phyloP scores from a whole-genome alignment of 2,329 filamentous ascomycete genomes.

The Metarhizium guizhouense region DNA sequence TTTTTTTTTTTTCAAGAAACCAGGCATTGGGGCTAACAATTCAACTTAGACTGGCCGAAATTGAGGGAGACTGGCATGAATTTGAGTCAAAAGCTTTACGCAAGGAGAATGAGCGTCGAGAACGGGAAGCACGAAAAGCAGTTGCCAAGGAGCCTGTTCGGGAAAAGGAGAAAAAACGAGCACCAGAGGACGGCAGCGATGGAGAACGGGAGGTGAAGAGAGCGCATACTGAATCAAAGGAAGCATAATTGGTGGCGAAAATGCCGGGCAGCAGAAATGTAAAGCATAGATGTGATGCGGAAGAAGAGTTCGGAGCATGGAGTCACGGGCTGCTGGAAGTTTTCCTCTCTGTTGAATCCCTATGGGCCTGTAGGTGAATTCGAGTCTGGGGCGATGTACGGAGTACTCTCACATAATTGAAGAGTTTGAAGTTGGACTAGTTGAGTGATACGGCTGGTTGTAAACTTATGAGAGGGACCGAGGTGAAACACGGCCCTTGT shows the following conservation, averaged over 20 bases:
- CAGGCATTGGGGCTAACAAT: neutral
- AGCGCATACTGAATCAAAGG: constrained; percentile 19
- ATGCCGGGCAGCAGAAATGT: constrained; percentile 1
- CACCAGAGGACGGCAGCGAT: constrained; percentile 19
- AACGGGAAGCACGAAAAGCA: constrained; percentile 41
- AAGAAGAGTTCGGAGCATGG: neutral
- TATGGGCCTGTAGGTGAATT: neutral
- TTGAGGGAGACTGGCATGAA: constrained; percentile 96
- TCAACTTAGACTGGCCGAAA: constrained; percentile 53
- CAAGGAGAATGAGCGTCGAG: constrained; percentile 72
- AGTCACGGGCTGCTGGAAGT: neutral
- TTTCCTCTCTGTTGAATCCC: neutral
- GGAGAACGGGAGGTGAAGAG: constrained; percentile 25
- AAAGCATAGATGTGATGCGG: neutral
- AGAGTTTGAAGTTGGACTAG: neutral
- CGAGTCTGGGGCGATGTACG: too few relatives aligned
- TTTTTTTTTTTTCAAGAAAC: neutral
- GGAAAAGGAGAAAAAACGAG: constrained; percentile 32
- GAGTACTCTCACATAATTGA: neutral
- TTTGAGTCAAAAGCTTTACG: constrained; percentile 93
- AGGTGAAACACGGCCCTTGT: neutral
- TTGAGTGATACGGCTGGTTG: neutral
- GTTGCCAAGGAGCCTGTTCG: constrained; percentile 26
- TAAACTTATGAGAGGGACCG: neutral
- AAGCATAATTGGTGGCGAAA: neutral